Evolutionary conservation across 2,329 filamentous ascomycete species (phyloP).

Genomic region (Lasiodiplodia gonubiensis): DNA sequence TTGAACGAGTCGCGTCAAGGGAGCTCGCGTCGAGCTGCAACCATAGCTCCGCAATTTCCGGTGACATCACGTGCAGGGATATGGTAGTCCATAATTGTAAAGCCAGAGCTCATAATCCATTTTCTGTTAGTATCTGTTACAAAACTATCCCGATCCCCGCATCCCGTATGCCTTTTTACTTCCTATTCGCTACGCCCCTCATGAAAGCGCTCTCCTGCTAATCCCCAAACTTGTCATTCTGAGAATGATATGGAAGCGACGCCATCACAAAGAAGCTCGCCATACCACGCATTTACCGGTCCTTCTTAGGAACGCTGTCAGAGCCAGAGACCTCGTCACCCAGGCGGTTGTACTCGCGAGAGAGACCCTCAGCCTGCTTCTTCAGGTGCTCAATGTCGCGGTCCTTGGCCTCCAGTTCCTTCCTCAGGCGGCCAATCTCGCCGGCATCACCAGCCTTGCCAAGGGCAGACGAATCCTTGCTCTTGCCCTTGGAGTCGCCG

Average conservation of each 20-base stretch:
- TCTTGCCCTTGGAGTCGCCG: slow-evolving; percentile 63
- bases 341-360: slow-evolving; percentile 83
- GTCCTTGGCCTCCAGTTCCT: slow-evolving; percentile 74
- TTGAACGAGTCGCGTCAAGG: background rate
- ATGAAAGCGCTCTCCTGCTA: background rate
- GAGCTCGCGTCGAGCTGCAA: background rate
- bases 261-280: background rate
- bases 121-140: background rate
- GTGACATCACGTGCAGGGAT: slow-evolving; percentile 4
- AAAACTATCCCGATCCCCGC: background rate
- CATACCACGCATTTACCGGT: slow-evolving; percentile 51
- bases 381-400: slow-evolving; percentile 84
- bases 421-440: slow-evolving; percentile 72
- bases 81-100: no score
- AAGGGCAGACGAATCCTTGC: slow-evolving; percentile 69
- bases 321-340: slow-evolving; percentile 76
- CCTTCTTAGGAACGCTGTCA: slow-evolving; percentile 60
- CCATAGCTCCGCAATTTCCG: slow-evolving; percentile 23
- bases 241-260: background rate
- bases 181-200: background rate
- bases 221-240: background rate
- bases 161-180: background rate
- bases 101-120: background rate
- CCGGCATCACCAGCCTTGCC: slow-evolving; percentile 74
- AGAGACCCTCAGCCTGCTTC: slow-evolving; percentile 87